Evolutionary conservation across 2,329 filamentous ascomycete species (phyloP).

Genomic region (Ophiostoma sp.): DNA sequence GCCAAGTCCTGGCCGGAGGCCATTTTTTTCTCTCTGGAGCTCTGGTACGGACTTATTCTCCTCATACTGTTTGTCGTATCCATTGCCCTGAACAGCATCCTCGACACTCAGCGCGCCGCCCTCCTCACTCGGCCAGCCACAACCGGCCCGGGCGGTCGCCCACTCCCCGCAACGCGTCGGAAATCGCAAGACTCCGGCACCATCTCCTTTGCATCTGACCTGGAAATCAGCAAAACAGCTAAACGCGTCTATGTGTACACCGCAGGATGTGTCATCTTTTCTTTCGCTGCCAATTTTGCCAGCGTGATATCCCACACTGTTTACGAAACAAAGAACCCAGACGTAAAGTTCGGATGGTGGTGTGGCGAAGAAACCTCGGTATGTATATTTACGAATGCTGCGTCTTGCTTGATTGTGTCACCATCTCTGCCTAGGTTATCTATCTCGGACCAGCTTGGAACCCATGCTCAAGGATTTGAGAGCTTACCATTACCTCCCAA

Average conservation of each 20-base stretch:
- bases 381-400: constrained; percentile 23
- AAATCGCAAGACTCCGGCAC: constrained; percentile 37
- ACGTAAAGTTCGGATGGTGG: constrained; percentile 60
- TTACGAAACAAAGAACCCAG: constrained; percentile 45
- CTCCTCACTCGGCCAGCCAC: constrained; percentile 38
- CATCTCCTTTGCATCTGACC: constrained; percentile 17
- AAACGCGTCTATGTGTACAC: constrained; percentile 72
- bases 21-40: constrained; percentile 44
- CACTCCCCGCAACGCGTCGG: constrained; percentile 64
- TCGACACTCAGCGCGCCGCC: constrained; percentile 35
- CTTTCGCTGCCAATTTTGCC: constrained; percentile 68
- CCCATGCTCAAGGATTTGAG: not conserved
- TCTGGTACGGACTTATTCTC: constrained; percentile 49
- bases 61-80: constrained; percentile 47
- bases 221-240: constrained; percentile 57
- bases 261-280: constrained; percentile 62
- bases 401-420: too few relatives aligned
- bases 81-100: constrained; percentile 49
- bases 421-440: too few relatives aligned
- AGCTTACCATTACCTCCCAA: constrained; percentile 11
- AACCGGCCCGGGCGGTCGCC: constrained; percentile 82
- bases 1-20: constrained; percentile 36
- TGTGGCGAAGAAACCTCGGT: constrained; percentile 55
- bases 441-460: not conserved
- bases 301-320: constrained; percentile 72